Percentiles rank a stretch among this genome's conserved stretches.
These are phyloP conservation scores for Lipomyces yamanashiensis DNA, from an alignment of 805 yeast species.

Conservation along the genomic window DNA sequence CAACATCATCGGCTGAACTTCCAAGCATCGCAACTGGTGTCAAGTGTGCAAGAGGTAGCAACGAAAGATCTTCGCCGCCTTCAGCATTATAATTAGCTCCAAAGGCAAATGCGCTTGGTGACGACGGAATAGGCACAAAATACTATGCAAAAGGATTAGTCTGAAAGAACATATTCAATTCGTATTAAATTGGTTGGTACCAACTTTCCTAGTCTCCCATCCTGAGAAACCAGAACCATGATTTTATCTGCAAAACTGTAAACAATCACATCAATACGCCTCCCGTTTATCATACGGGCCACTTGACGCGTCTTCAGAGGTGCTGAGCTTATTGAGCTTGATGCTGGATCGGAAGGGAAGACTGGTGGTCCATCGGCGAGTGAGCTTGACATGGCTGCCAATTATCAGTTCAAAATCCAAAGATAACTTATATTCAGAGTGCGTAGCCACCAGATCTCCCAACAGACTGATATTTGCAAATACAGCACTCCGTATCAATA, in stretches of 20 bases:
- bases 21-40: conserved; percentile 32
- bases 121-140: conserved; percentile 27
- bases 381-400: background rate
- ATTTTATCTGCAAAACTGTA: conserved; percentile 34
- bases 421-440: background rate
- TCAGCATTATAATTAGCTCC: conserved; percentile 17
- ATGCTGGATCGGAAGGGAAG: conserved; percentile 1
- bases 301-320: conserved; percentile 20
- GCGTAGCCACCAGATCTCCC: no score
- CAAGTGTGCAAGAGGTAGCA: conserved; percentile 29
- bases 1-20: conserved; percentile 22
- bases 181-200: background rate
- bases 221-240: conserved; percentile 25
- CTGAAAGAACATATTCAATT: background rate
- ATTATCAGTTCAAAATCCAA: background rate
- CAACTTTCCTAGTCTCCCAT: conserved; percentile 34
- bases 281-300: conserved; percentile 17
- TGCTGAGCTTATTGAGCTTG: background rate
- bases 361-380: conserved; percentile 11
- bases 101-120: conserved; percentile 23
- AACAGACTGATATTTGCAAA: no score
- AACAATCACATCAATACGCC: conserved; percentile 26
- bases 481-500: no score
- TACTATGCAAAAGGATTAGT: conserved; percentile 10
- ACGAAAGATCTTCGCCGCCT: conserved; percentile 26